Evolutionary conservation across 2,329 filamentous ascomycete genomes (phyloP).

Genomic region (Pseudogymnoascus sp.): DNA sequence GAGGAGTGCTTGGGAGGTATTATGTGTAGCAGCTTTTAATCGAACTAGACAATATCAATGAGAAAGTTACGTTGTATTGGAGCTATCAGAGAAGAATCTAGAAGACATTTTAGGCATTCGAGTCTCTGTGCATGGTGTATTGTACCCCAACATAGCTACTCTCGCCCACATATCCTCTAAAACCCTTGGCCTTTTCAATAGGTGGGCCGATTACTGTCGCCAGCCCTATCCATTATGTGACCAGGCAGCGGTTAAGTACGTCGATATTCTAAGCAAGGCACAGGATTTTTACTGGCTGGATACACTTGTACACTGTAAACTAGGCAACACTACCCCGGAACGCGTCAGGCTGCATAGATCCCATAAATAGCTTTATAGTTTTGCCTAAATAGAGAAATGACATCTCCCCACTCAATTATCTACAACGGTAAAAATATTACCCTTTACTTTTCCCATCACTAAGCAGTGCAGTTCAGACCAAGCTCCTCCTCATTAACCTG

Average conservation of each 20-base stretch:
- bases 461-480: not conserved
- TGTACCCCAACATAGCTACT: not conserved
- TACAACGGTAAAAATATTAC: not conserved
- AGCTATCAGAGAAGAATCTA: not conserved
- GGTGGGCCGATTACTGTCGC: not conserved
- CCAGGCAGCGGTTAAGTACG: not conserved
- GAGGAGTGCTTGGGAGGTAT: not conserved
- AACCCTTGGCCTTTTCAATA: not conserved
- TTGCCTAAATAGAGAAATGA: not conserved
- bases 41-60: not conserved
- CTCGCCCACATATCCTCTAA: not conserved
- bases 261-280: not conserved
- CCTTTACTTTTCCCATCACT: not conserved
- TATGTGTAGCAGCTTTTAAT: not conserved
- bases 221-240: not conserved
- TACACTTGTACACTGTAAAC: not conserved
- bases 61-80: not conserved
- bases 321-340: not conserved
- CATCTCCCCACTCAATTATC: not conserved
- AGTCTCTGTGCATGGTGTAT: not conserved
- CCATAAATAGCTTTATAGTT: not conserved
- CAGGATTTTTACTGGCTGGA: not conserved
- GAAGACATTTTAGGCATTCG: too few species aligned
- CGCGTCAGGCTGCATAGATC: not conserved
- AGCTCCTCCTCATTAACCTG: not conserved